These are phyloP conservation scores for Salinomyces thailandicus DNA, from an alignment of 2,329 filamentous ascomycete species.

Conservation along the genomic window DNA sequence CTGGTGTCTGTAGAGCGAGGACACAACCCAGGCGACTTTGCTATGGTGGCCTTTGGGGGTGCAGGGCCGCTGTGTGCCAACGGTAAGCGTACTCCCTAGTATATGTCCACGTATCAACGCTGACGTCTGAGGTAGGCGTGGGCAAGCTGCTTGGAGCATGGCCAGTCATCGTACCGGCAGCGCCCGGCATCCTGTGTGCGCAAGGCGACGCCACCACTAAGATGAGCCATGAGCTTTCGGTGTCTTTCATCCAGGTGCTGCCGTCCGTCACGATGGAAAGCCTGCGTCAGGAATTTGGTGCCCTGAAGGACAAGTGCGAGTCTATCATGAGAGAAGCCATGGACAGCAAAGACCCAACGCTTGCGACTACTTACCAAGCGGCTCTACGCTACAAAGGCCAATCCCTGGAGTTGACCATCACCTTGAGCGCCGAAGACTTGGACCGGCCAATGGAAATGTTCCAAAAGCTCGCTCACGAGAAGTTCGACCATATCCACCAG, in stretches of 20 bases:
- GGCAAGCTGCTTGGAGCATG: constrained; percentile 19
- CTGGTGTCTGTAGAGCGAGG: constrained; percentile 19
- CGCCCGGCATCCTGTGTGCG: constrained; percentile 19
- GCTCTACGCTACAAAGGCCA: constrained; percentile 20
- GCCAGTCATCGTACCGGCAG: constrained; percentile 20
- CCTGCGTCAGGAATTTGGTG: constrained; percentile 11
- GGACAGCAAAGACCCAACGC: constrained; percentile 8
- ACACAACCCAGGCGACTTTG: constrained; percentile 19
- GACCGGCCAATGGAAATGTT: constrained; percentile 14
- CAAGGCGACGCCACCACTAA: constrained; percentile 20
- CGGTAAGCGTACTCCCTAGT: background rate
- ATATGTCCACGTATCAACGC: background rate
- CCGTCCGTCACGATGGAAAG: constrained; percentile 15
- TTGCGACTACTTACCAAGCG: constrained; percentile 12
- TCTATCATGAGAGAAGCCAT: constrained; percentile 16
- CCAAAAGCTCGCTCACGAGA: constrained; percentile 14
- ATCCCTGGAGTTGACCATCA: constrained; percentile 16
- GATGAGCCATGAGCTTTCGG: constrained; percentile 20
- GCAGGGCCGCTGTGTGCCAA: constrained; percentile 15
- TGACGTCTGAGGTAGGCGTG: constrained; percentile 8
- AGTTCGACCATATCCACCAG: constrained; percentile 16
- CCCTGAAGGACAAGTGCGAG: constrained; percentile 14
- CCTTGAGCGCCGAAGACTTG: constrained; percentile 13
- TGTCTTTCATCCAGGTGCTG: constrained; percentile 17
- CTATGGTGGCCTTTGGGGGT: constrained; percentile 18